These are phyloP conservation scores for Lentinula raphanica DNA, from an alignment of 768 basidiomycete species.

Conservation along the genomic window DNA sequence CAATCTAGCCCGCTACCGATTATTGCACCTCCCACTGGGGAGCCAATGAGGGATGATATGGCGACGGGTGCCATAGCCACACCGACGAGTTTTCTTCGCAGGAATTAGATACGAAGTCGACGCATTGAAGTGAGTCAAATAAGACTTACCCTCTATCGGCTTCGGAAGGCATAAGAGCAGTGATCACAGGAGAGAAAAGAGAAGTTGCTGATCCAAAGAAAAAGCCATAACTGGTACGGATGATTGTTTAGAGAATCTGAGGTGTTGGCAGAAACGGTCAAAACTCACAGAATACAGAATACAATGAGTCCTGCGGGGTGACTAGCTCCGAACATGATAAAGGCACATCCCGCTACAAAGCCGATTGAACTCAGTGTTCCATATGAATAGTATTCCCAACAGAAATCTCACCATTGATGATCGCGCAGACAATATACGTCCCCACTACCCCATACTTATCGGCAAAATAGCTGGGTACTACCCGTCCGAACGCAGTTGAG, in stretches of 20 bases:
- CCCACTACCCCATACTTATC: slow-evolving; percentile 4
- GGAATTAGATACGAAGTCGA: no score
- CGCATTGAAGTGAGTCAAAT: not conserved
- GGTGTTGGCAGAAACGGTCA: no score
- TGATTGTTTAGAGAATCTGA: no score
- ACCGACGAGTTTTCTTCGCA: not conserved
- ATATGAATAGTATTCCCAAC: not conserved
- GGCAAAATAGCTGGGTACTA: slow-evolving; percentile 2
- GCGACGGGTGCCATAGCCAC: slow-evolving; percentile 3
- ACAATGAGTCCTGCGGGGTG: not conserved
- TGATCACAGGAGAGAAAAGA: not conserved
- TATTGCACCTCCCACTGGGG: not conserved
- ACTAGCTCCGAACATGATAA: not conserved
- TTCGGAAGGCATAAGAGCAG: slow-evolving; percentile 4
- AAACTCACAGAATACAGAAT: slow-evolving; percentile 1
- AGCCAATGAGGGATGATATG: not conserved
- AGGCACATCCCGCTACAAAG: not conserved
- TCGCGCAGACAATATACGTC: not conserved
- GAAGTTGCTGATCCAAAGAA: not conserved
- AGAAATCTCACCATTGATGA: not conserved
- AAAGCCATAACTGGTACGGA: not conserved
- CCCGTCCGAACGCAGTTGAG: not conserved
- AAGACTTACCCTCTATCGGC: slow-evolving; percentile 5
- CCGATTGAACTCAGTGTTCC: not conserved
- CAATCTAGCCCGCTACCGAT: not conserved